Evolutionary conservation across 106 monocot species (phyloP).

Genomic region (Phalaenopsis aphrodite): DNA sequence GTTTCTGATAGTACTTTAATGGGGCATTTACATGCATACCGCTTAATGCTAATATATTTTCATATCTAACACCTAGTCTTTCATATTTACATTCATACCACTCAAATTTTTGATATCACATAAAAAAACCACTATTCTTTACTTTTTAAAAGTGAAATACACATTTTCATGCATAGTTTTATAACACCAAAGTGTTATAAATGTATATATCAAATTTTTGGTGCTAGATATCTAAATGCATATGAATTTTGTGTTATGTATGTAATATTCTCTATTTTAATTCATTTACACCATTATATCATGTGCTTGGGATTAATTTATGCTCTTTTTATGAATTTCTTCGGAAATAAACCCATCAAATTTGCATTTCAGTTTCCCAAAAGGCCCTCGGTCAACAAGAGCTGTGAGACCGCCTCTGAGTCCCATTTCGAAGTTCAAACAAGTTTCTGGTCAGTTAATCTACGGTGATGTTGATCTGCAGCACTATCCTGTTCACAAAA

Average conservation of each 20-base stretch:
- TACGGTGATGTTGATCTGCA: background rate
- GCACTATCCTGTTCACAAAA: background rate
- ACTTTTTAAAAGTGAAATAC: too few species aligned
- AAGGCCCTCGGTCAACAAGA: constrained; percentile 1
- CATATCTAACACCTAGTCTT: too few species aligned
- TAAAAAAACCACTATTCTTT: too few species aligned
- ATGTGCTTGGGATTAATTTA: background rate
- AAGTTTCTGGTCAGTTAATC: background rate
- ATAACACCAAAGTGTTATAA: too few species aligned
- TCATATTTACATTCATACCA: too few species aligned
- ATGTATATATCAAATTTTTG: too few species aligned
- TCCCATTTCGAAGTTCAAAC: background rate
- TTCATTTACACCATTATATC: background rate
- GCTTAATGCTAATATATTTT: too few species aligned
- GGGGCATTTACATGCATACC: too few species aligned
- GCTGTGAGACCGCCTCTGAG: background rate
- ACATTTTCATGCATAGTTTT: too few species aligned
- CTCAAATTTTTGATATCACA: too few species aligned
- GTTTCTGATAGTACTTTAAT: too few species aligned
- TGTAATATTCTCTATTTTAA: background rate
- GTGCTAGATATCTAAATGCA: too few species aligned
- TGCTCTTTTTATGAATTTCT: background rate
- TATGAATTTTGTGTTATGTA: background rate
- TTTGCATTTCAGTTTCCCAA: background rate
- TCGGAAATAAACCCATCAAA: background rate